Base-by-base conservation (phyloP, 1,284 basidiomycete species). In the Agroathelia rolfsii region DNA sequence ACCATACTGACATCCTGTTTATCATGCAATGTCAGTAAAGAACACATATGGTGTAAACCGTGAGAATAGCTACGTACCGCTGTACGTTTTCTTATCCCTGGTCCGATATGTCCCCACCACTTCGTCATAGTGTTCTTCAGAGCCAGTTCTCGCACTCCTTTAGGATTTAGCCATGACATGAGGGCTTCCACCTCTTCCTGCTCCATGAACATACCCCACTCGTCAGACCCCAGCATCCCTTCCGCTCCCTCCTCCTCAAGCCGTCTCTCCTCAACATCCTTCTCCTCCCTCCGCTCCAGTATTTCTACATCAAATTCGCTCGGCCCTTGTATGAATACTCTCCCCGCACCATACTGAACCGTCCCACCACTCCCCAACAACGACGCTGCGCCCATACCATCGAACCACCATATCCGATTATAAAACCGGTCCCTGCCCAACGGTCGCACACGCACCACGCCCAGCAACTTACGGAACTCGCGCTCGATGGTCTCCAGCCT, bases 381-480 rank as follows among this genome's bases (percentile, higher is more conserved):
- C 18, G 79, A 78, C 34, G 80, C 80, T 2, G 76, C 75, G 3
- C 95, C 94, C 60, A 94, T 75, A 3, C 95, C 94, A 58, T 98
- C 94, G 52, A 97, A 87, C 94, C 94, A 98, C 92, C 93, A 98
- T 41, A 96, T 71, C 20, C 85, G 77, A 55, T 95, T 94, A 49
- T 86, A 81, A 58, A 96, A 98, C 34, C 94, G 70, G 54, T 98
- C 95, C 42, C 74, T 70, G 3, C 95, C 94, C 28, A 98, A 49
- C 1, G 93, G 89, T 46, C 85, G 83, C 26, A 88, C 76, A 28
- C 94, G 72, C 24, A 93, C 72, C 5, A 81, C 77, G 36, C 85
- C 84, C 19, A 88, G 63, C 37, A 87, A 66, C 47, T 88, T 80
- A 38, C 94, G 69, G 61, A 96, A 97, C 44, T 97, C 94, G 35